Evolutionary conservation across 306 rosid genomes (phyloP), one percentile per base, ranked within the genome.

Genomic region (Hippophae gyantsensis): DNA sequence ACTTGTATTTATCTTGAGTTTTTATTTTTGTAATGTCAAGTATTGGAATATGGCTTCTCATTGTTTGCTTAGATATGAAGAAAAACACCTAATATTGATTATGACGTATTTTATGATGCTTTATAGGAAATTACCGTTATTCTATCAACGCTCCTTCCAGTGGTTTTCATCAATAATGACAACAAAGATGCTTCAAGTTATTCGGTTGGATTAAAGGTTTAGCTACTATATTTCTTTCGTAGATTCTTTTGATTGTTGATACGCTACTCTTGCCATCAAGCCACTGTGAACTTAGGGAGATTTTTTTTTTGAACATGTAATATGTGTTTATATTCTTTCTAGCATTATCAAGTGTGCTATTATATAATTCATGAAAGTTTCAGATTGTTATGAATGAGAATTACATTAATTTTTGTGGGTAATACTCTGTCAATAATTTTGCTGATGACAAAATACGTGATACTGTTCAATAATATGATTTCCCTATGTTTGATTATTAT

Each of bases 201-300:
- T 67, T 83, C 96, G 40, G 76, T 79, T 66, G 96, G 89, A 66
- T 74, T 90, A 67, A 90, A 87, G 97, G 97, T 90, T 60, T 54
- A 52, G 44, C 57, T 60, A 43, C 50, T 9, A 23, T 64, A 61
- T 72, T 32, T 23, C 66, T 43, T 56, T 62, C 12, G 23, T 18
- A 49, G 53, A 49, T 49, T 49, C 23, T 49, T 71, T 64, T 55
- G 38, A 45, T 49, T 59, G 32, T 65, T 65, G 52, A 23, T 65
- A 13, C 63, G 45, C 47, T 46, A 40, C 43, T 67, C 56, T 52
- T 25, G 45, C 47, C 43, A 66, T 58, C 54, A 47, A 60, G 49
- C 54, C 50, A 61, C 58, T 76, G 23, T 67, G 75, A 67, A 72
- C 71, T 57, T 55, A 14, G 54, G 46, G 40, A 57, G 14, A 27